Evolutionary conservation across 2,329 filamentous ascomycete genomes (phyloP).

Genomic region (Aspergillus thermomutatus): DNA sequence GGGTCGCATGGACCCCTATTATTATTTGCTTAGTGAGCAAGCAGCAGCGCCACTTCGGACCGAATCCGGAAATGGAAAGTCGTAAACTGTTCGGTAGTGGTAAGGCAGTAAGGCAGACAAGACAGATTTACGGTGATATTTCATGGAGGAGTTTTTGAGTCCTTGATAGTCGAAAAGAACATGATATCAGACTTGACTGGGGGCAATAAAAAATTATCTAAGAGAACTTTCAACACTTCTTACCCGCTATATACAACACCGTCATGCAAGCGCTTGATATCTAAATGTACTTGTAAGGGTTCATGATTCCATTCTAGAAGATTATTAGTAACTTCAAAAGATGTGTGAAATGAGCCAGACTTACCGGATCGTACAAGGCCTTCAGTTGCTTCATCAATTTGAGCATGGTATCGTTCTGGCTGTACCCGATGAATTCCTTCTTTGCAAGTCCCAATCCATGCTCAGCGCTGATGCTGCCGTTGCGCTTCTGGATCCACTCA

Average conservation of each 20-base stretch:
- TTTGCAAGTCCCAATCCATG: constrained; percentile 92
- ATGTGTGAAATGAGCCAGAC: constrained; percentile 30
- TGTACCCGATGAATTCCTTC: constrained; percentile 94
- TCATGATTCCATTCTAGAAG: constrained; percentile 90
- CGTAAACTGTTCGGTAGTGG: too few relatives aligned
- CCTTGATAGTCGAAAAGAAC: background rate
- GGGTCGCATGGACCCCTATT: too few relatives aligned
- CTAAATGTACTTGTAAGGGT: constrained; percentile 92
- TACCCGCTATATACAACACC: background rate
- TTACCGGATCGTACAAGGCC: constrained; percentile 87
- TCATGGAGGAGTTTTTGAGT: background rate
- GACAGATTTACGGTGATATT: background rate
- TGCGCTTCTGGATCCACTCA: constrained; percentile 86
- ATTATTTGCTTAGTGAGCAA: too few relatives aligned
- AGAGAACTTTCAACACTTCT: background rate
- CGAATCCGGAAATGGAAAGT: too few relatives aligned
- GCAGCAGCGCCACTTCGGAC: too few relatives aligned
- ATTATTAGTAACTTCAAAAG: constrained; percentile 14
- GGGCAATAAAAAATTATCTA: background rate
- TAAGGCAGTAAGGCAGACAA: background rate
- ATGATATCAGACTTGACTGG: too few relatives aligned
- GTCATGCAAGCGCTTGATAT: background rate
- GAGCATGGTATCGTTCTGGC: constrained; percentile 81
- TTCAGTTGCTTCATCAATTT: constrained; percentile 94
- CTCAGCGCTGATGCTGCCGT: constrained; percentile 94